These are phyloP conservation scores for Pleurotus platypus DNA, from an alignment of 768 basidiomycete genomes.

Conservation along the genomic window DNA sequence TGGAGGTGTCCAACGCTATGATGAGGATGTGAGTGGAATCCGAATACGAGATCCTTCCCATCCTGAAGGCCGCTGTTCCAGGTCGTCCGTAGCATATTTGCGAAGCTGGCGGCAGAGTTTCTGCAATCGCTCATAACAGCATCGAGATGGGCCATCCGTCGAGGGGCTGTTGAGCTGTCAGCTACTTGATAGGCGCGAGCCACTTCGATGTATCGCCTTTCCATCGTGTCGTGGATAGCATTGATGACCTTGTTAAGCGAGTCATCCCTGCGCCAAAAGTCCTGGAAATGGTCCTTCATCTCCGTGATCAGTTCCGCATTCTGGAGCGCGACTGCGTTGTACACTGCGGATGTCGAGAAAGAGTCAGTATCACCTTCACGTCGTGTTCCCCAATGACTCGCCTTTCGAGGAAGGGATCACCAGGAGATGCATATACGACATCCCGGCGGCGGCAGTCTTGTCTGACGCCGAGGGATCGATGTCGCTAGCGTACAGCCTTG, in stretches of 20 bases:
- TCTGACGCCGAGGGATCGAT: conserved; percentile 8
- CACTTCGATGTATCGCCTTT: not conserved
- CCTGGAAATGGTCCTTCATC: not conserved
- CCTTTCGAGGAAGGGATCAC: conserved; percentile 11
- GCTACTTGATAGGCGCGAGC: not conserved
- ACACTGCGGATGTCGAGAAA: not conserved
- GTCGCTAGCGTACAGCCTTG: conserved; percentile 9
- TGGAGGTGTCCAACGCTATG: too few relatives aligned
- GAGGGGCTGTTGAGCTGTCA: not conserved
- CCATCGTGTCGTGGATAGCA: not conserved
- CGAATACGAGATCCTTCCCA: not conserved
- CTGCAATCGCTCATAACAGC: not conserved
- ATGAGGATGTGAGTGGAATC: too few relatives aligned
- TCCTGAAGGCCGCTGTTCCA: not conserved
- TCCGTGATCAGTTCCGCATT: not conserved
- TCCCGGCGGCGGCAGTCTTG: conserved; percentile 9
- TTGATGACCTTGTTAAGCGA: not conserved
- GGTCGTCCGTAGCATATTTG: not conserved
- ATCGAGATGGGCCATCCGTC: not conserved
- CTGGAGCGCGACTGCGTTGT: not conserved
- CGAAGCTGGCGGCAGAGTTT: not conserved
- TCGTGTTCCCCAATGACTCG: not conserved
- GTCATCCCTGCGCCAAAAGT: not conserved
- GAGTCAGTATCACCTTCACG: too few relatives aligned
- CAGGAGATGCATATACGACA: conserved; percentile 14